Conservation (phyloP, 768 basidiomycete species). For the Termitomyces sp. region DNA sequence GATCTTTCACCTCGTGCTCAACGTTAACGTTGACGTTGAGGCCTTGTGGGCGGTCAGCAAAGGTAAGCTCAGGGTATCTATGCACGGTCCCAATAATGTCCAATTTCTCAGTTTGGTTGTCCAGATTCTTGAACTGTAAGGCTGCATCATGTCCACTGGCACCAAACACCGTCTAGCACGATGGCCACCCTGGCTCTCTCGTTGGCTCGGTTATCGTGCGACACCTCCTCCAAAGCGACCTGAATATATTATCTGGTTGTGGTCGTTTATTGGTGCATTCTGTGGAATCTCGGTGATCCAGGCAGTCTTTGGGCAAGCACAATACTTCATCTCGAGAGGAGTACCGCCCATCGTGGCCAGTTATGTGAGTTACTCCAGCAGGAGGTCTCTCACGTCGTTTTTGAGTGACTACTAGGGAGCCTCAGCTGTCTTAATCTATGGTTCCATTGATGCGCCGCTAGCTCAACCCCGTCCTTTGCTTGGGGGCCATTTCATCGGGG, state of each 20-base stretch:
- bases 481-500: constrained; percentile 46
- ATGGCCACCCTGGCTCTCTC: constrained; percentile 30
- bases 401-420: constrained; percentile 37
- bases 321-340: constrained; percentile 38
- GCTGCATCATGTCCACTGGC: background rate
- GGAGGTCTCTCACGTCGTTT: background rate
- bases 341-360: constrained; percentile 44
- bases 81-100: background rate
- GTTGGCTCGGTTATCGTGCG: constrained; percentile 40
- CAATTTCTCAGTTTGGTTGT: too few species aligned
- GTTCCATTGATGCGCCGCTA: constrained; percentile 44
- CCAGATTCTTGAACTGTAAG: background rate
- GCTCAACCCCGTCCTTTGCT: constrained; percentile 47
- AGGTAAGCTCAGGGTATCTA: background rate
- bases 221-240: constrained; percentile 23
- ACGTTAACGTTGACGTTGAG: background rate
- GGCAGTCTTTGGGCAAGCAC: constrained; percentile 40
- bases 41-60: background rate
- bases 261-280: constrained; percentile 51
- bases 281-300: constrained; percentile 44
- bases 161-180: constrained; percentile 22
- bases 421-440: constrained; percentile 49
- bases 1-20: background rate
- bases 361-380: constrained; percentile 29
- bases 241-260: constrained; percentile 36